These are phyloP conservation scores for Fusarium nygamai DNA, from an alignment of 2,329 filamentous ascomycete species.

Conservation along the genomic window DNA sequence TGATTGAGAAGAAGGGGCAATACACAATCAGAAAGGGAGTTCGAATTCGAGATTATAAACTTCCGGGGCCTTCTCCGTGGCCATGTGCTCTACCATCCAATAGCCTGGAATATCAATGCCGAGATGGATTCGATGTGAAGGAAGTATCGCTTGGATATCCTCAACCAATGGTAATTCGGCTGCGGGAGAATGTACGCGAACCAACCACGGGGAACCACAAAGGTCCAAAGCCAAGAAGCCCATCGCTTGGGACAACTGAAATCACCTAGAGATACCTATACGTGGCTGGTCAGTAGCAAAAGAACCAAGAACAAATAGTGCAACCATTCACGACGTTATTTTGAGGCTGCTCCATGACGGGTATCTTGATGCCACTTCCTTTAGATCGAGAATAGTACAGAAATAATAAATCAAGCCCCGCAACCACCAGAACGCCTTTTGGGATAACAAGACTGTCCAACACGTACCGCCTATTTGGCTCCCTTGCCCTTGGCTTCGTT, in stretches of 20 bases:
- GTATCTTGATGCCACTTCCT: conserved; percentile 47
- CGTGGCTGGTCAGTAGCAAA: neutral
- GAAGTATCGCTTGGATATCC: conserved; percentile 33
- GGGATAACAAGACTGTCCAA: conserved; percentile 34
- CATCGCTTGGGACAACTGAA: conserved; percentile 6
- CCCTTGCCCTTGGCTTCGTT: conserved; percentile 89
- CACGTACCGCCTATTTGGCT: conserved; percentile 62
- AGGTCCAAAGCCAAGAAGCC: neutral
- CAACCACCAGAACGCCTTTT: conserved; percentile 47
- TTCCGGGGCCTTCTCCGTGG: conserved; percentile 20
- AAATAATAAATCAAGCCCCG: conserved; percentile 40
- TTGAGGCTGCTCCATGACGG: conserved; percentile 36
- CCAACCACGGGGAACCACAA: neutral
- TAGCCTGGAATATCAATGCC: conserved; percentile 42
- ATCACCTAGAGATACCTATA: neutral
- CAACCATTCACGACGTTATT: neutral
- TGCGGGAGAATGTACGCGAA: neutral
- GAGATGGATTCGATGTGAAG: conserved; percentile 44
- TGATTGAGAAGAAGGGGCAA: conserved; percentile 40
- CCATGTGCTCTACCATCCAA: neutral
- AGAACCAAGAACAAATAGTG: neutral
- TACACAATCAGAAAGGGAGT: conserved; percentile 45
- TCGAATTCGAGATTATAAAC: conserved; percentile 44
- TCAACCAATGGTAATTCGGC: conserved; percentile 8
- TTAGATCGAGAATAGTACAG: conserved; percentile 32